Base-by-base conservation (phyloP, 495 filamentous ascomycete genomes). In the Annulohypoxylon stygium region DNA sequence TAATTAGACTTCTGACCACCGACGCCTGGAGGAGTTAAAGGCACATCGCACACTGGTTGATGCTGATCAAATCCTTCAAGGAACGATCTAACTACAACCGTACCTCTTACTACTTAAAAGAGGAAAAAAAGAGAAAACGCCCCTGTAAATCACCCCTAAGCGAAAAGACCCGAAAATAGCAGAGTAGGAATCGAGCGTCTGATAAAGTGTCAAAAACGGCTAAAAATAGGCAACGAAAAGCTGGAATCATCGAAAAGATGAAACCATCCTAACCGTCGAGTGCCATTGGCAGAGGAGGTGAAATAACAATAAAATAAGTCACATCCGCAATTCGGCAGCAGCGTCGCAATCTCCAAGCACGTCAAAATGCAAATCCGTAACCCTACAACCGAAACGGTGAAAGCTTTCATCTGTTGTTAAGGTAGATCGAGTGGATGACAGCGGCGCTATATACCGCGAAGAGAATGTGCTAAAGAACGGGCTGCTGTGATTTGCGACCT, bases 1-100 rank as follows among this genome's bases (percentile, higher is more conserved):
- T 30, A 33, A 30, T 54, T 54, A 54, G 50, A 54, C 50, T 54
- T 54, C 50, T 54, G 50, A 54, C 50, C 50, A 54, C 50, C 23
- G 12, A 43, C 12, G 39, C 12, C 11, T n/a, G 12, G 18, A 20
- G 16, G 43, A 47, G n/a, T n/a, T 2, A 47, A 47, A 47, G 43
- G 43, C 43, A 47, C 6, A 45, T n/a, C 4, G n/a, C 3, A 6
- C 0, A 7, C 14, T 45, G 4, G 43, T 16, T 20, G n/a, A 47
- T 20, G 43, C 43, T 47, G 43, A 47, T 47, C 43, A 6, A 47
- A 47, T 47, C 43, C 43, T 47, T 47, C 43, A 14, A 47, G 43
- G 43, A 47, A 47, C 43, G 43, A 47, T 47, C 43, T 18, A 18
- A 47, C 43, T 20, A 16, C 43, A 47, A 5, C 43, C 16, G 43